A percentile compares a stretch with the other conserved stretches of the same genome.
phyloP scores from a whole-genome alignment of 768 basidiomycete species.

The Chiua virens region DNA sequence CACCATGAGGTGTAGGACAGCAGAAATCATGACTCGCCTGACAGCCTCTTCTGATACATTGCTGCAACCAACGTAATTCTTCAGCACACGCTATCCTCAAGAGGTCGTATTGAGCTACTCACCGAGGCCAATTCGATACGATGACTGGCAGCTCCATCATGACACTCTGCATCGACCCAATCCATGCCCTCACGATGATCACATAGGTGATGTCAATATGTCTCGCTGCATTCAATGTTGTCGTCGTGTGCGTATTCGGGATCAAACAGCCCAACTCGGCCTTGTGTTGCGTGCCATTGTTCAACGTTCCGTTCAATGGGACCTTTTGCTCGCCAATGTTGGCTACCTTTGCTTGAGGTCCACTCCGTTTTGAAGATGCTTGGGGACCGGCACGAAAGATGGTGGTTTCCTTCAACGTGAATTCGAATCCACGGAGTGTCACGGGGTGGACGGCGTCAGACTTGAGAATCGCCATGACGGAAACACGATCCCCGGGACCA shows the following conservation, averaged over 20 bases:
- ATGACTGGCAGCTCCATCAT: constrained; percentile 77
- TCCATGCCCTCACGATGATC: constrained; percentile 72
- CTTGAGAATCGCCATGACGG: constrained; percentile 68
- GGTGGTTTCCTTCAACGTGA: constrained; percentile 74
- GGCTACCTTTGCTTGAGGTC: constrained; percentile 53
- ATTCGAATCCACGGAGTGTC: constrained; percentile 81
- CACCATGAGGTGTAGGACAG: not conserved
- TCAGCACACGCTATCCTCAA: not conserved
- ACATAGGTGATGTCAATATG: constrained; percentile 87
- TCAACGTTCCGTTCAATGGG: constrained; percentile 70
- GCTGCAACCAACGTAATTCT: constrained; percentile 36
- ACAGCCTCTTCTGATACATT: constrained; percentile 72
- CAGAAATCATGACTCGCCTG: constrained; percentile 29
- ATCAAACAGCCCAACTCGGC: constrained; percentile 74
- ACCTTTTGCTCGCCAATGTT: constrained; percentile 71
- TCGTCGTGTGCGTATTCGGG: constrained; percentile 71
- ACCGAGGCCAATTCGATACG: constrained; percentile 87
- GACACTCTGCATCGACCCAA: constrained; percentile 65
- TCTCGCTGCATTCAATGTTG: constrained; percentile 77
- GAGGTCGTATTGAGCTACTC: constrained; percentile 22
- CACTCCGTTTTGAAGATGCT: constrained; percentile 49
- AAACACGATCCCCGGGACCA: constrained; percentile 81
- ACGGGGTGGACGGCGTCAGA: constrained; percentile 68
- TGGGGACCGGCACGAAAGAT: constrained; percentile 68
- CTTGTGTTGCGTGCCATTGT: constrained; percentile 67